Evolutionary conservation across 352 stramenopile species (phyloP), one percentile per base, ranked within the genome.

Genomic region (Phytopythium mirpurense): DNA sequence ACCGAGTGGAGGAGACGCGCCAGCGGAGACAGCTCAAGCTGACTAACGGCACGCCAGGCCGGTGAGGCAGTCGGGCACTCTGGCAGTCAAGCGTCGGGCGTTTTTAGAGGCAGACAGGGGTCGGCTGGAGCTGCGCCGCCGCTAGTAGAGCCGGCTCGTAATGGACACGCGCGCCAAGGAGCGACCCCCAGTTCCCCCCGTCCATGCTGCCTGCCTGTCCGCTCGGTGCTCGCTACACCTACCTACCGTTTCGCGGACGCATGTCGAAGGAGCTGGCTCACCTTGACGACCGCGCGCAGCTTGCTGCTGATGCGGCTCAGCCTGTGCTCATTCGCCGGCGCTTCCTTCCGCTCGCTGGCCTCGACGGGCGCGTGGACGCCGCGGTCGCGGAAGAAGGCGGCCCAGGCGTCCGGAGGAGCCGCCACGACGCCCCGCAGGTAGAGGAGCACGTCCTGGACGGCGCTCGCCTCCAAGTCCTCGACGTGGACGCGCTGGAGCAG

Each of bases 381-480:
- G 38, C 83, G 67, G 0, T 18, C n/a, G 9, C 10, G 27, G 44
- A 86, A 84, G 56, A 86, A 84, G 3, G 24, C 37, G 15, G 57
- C 51, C 79, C 79, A 90, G 3, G 81, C 65, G 0, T 68, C 50
- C 6, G 60, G 18, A 1, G 59, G 40, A 9, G 88, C 60, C 5
- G 31, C 32, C 42, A 86, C 48, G 7, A 59, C 68, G 6, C 60
- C 62, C 5, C 69, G 66, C 24, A 90, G 47, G 44, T 72, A 83
- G 24, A 61, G 53, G 18, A 90, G 59, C 31, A 78, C 57, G n/a
- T 83, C 61, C 53, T 90, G 74, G 16, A 83, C 67, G 44, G 72
- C 68, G 0, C 32, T 8, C 4, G 75, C 6, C n/a, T 44, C 21
- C 10, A 88, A 48, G 54, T 91, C 78, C 29, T 85, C 73, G 15